These are phyloP conservation scores for Microcyclospora pomicola DNA, from an alignment of 2,329 filamentous ascomycete species.

Conservation along the genomic window DNA sequence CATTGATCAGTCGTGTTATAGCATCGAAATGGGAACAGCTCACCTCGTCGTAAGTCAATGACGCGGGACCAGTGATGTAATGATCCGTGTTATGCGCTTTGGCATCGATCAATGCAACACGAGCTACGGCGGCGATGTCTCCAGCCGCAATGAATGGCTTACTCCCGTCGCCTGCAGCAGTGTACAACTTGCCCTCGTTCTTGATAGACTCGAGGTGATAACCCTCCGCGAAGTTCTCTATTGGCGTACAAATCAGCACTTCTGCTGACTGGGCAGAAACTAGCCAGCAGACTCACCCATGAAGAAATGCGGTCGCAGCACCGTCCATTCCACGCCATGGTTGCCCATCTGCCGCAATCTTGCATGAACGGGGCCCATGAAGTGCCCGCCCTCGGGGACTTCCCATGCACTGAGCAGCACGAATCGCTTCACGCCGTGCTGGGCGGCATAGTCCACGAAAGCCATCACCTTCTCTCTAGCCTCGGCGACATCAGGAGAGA, in stretches of 20 bases:
- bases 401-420: conserved; percentile 26
- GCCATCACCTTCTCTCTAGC: conserved; percentile 23
- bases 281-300: conserved; percentile 24
- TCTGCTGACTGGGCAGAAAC: neutral
- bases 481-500: conserved; percentile 25
- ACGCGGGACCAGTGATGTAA: conserved; percentile 21
- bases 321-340: conserved; percentile 26
- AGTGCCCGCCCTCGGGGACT: conserved; percentile 1
- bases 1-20: neutral
- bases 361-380: conserved; percentile 6
- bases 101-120: conserved; percentile 26
- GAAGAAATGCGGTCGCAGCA: conserved; percentile 37
- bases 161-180: conserved; percentile 30
- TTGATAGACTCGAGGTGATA: conserved; percentile 22
- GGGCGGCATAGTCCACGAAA: conserved; percentile 31
- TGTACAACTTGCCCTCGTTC: conserved; percentile 29
- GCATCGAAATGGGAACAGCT: neutral
- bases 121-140: conserved; percentile 36
- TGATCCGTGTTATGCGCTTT: conserved; percentile 30
- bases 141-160: conserved; percentile 35
- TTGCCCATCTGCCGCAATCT: conserved; percentile 12
- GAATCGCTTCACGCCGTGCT: conserved; percentile 28
- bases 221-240: conserved; percentile 33
- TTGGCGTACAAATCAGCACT: neutral
- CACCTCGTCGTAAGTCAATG: conserved; percentile 21